These are phyloP conservation scores for Euphorbia pulcherrima DNA, from an alignment of 345 rosid species.

Conservation along the genomic window DNA sequence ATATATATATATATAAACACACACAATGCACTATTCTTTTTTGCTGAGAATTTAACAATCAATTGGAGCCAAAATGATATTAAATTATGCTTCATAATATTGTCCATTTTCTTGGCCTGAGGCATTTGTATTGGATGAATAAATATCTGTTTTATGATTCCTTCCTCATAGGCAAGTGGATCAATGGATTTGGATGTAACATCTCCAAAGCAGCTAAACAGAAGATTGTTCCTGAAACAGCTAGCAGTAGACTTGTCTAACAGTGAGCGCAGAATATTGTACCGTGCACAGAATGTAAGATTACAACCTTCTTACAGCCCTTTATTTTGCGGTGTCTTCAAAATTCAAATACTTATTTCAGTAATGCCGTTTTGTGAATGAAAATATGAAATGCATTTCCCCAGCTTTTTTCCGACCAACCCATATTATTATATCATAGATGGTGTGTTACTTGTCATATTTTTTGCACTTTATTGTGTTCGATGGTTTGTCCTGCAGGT, in stretches of 20 bases:
- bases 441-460: no score
- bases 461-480: neutral
- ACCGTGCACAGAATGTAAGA: conserved; percentile 86
- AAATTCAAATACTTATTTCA: neutral
- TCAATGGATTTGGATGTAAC: conserved; percentile 92
- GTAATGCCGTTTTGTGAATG: neutral
- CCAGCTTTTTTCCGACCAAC: neutral
- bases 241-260: conserved; percentile 85
- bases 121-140: neutral
- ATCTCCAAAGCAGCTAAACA: conserved; percentile 85
- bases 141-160: neutral
- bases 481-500: conserved; percentile 45
- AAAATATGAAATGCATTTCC: neutral
- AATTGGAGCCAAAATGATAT: neutral
- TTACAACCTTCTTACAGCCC: conserved; percentile 5
- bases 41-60: neutral
- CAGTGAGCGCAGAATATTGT: conserved; percentile 82
- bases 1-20: no score
- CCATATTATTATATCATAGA: neutral
- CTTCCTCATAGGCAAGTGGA: conserved; percentile 63
- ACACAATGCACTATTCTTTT: no score
- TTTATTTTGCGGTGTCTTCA: neutral
- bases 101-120: neutral
- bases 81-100: neutral
- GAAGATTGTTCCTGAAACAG: conserved; percentile 83